A percentile compares a stretch with the other conserved stretches of the same genome.
phyloP scores from a whole-genome alignment of 1,284 basidiomycete genomes.

The Golubevia pallescens region DNA sequence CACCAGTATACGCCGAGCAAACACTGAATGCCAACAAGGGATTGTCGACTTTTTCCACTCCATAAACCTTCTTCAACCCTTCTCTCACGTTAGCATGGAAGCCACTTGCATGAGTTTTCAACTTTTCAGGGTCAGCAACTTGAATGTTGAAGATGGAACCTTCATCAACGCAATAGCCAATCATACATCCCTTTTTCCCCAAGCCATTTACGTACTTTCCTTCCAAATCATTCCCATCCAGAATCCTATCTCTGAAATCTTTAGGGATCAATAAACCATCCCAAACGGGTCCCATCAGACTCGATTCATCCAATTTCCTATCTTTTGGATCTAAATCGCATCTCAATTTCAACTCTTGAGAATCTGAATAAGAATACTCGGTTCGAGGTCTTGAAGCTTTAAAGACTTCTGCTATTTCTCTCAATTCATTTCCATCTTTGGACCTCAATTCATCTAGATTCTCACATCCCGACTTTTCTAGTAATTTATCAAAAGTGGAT shows the following conservation, averaged over 20 bases:
- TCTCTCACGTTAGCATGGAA: constrained; percentile 16
- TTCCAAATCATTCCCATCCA: neutral
- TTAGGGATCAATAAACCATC: constrained; percentile 23
- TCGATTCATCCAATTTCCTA: neutral
- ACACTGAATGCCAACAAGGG: constrained; percentile 20
- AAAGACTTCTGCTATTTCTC: constrained; percentile 16
- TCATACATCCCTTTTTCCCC: constrained; percentile 20
- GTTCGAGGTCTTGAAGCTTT: constrained; percentile 23
- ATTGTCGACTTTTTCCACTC: constrained; percentile 5
- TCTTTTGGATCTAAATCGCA: no score
- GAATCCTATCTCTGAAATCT: neutral
- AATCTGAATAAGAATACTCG: constrained; percentile 9
- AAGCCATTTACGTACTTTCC: neutral
- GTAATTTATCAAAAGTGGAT: constrained; percentile 24
- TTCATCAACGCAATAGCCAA: constrained; percentile 34
- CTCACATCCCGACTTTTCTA: constrained; percentile 9
- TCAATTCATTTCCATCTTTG: constrained; percentile 5
- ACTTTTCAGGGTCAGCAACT: constrained; percentile 17
- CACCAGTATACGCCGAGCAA: constrained; percentile 26
- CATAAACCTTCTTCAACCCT: constrained; percentile 19
- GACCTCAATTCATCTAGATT: constrained; percentile 24
- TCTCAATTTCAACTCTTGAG: no score
- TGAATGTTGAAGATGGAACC: constrained; percentile 42
- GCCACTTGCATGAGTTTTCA: constrained; percentile 13
- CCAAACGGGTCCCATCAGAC: constrained; percentile 36